A percentile compares a stretch with the other conserved stretches of the same genome.
Conservation (phyloP, 352 stramenopile genomes). For the Pythium coloratum region DNA sequence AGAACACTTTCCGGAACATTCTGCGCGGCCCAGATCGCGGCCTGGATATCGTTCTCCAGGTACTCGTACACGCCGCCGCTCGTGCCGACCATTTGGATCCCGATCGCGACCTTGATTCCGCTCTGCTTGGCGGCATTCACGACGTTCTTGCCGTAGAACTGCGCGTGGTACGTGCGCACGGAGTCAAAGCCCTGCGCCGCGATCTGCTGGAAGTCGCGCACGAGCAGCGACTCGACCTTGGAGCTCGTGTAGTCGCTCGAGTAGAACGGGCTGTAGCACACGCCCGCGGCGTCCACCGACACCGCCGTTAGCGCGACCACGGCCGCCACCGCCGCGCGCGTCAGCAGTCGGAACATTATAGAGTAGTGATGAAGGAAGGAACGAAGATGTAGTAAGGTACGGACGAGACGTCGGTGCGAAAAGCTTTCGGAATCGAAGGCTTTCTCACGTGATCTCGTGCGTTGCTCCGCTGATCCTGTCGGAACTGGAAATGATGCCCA, state of each 20-base stretch:
- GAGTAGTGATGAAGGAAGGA: not conserved
- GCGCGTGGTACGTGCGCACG: constrained; percentile 72
- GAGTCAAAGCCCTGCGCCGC: constrained; percentile 45
- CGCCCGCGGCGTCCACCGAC: constrained; percentile 24
- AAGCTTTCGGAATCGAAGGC: constrained; percentile 1
- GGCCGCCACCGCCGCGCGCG: not conserved
- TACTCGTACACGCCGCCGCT: constrained; percentile 21
- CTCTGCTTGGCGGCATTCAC: constrained; percentile 40
- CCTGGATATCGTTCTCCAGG: constrained; percentile 59
- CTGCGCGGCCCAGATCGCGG: constrained; percentile 51
- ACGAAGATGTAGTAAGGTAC: not conserved
- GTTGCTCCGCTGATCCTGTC: constrained; percentile 8
- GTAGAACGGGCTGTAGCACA: constrained; percentile 71
- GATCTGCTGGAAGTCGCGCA: constrained; percentile 24
- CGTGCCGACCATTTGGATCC: constrained; percentile 45
- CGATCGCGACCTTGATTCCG: constrained; percentile 57
- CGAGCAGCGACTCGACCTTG: constrained; percentile 15
- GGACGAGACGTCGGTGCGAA: constrained; percentile 10
- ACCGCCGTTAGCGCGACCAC: constrained; percentile 1
- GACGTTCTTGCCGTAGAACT: constrained; percentile 51
- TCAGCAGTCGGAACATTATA: constrained; percentile 11
- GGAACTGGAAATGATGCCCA: constrained; percentile 23
- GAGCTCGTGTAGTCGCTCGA: constrained; percentile 20
- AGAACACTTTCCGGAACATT: constrained; percentile 40
- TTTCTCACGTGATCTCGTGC: constrained; percentile 3